Base-by-base conservation (phyloP, 495 filamentous ascomycete species). In the Penicillium flavigenum region DNA sequence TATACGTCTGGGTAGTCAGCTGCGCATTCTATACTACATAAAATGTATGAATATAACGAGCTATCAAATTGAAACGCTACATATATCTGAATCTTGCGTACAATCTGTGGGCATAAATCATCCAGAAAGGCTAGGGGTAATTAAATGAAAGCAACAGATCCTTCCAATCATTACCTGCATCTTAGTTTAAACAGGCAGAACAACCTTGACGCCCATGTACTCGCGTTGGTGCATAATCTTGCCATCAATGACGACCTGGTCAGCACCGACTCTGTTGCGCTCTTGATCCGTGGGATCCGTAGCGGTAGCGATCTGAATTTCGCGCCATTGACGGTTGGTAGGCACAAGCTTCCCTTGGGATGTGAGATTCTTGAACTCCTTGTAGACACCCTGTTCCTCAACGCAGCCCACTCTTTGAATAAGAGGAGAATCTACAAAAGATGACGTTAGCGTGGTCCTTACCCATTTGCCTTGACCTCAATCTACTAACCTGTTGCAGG, bases 171-270 rank as follows among this genome's bases (percentile, higher is more conserved):
- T 36, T 50, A 17, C 16, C n/a, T 39, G 7, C 16, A 19, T 43
- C 8, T 2, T 22, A 14, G 9, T 54, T 58, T 51, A 75, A 46
- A 76, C 72, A 32, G 73, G 73, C 38, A 75, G 50, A 19, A 76
- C 67, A 50, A 76, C 73, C 58, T 76, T 76, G 14, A 76, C 67
- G 27, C 72, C 73, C 73, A 75, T 74, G 48, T 76, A 76, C 49
- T 76, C 73, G 19, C 72, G 61, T 54, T 76, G 73, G 51, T 73
- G 70, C 71, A 76, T 74, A 19, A 76, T 31, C 59, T 74, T 76
- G 14, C 73, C 73, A 54, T 76, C 67, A 51, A 76, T 68, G 1
- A 76, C 31, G 0, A 72, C 65, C 45, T 76, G 73, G 47, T 76
- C 54, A 26, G 62, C 72, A 38, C 73, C 73, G 32, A 76, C 64